phyloP scores from a whole-genome alignment of 805 yeast genomes.

The Torulaspora gathmanii region DNA sequence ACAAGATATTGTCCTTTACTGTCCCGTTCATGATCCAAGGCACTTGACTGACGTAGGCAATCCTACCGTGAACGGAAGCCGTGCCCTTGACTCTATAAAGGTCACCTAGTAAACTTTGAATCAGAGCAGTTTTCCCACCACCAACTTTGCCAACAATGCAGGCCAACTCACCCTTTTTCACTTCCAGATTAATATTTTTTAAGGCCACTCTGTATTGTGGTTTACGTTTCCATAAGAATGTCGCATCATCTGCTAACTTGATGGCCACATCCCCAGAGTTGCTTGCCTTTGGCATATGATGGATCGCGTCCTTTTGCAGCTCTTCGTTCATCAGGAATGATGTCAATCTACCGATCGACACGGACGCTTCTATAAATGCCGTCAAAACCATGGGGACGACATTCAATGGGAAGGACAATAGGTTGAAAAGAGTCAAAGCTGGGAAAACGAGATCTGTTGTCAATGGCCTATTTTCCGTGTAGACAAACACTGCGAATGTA shows the following conservation, averaged over 20 bases:
- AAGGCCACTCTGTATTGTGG: conserved; percentile 67
- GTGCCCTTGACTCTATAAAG: conserved; percentile 69
- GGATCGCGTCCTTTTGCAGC: conserved; percentile 70
- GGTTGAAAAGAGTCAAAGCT: conserved; percentile 80
- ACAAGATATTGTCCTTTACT: conserved; percentile 82
- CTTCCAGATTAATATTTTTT: conserved; percentile 54
- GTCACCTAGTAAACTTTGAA: conserved; percentile 79
- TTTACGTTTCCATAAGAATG: conserved; percentile 73
- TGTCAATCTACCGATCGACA: conserved; percentile 69
- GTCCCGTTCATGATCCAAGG: conserved; percentile 98
- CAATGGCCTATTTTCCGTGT: conserved; percentile 56
- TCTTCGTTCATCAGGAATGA: conserved; percentile 71
- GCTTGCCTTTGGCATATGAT: conserved; percentile 40
- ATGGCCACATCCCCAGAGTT: conserved; percentile 65
- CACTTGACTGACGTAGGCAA: conserved; percentile 87
- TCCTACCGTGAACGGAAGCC: conserved; percentile 65
- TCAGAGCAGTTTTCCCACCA: conserved; percentile 78
- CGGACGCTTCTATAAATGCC: conserved; percentile 81
- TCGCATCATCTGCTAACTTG: conserved; percentile 52
- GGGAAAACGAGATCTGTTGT: conserved; percentile 90
- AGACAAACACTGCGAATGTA: conserved; percentile 78
- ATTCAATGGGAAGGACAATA: conserved; percentile 86
- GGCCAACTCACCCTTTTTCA: conserved; percentile 70
- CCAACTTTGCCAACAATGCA: conserved; percentile 92
- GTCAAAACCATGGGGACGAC: conserved; percentile 89